Base-by-base conservation (phyloP, 371 early-diverging fungal genomes). In the Batkoa obscura region DNA sequence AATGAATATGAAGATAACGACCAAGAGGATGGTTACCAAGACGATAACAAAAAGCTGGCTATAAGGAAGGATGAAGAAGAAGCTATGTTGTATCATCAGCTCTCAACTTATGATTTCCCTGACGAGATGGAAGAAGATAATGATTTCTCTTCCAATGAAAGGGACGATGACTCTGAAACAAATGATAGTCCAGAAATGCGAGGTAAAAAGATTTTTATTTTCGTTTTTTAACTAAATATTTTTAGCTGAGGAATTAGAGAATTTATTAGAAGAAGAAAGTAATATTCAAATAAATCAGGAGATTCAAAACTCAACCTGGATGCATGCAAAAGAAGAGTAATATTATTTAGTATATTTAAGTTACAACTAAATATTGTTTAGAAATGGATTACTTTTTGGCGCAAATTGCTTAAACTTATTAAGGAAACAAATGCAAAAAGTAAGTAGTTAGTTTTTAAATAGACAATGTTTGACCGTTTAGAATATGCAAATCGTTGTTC, bases 401-500 rank as follows among this genome's bases (percentile, higher is more conserved):
- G 12, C 36, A 2, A 30, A 53, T 17, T 23, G 35, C 9, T 30
- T 53, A 9, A 53, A 23, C 35, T n/a, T 17, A 17, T 15, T 53
- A 3, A 6, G 53, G 39, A 38, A n/a, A 12, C 53, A 53, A 30
- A 35, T 37, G 36, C 53, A 53, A n/a, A 10, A 32, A n/a, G 53
- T 53, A 53, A 15, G n/a, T 15, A 8, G n/a, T 39, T 15, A 23
- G 3, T n/a, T 9, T 50, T 32, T 34, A 2, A 5, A 12, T 23
- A 17, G n/a, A 3, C 34, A 37, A 41, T 39, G 10, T 34, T 15
- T 35, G 13, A 3, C 9, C 8, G 15, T 37, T 38, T 53, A 59
- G 37, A 59, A 59, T 42, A 32, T 53, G 13, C 59, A 59, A 46
- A 23, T 59, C 2, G 51, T 59, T 2, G 8, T 59, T 2, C 59